Evolutionary conservation across 2,329 filamentous ascomycete species (phyloP).

Genomic region (Ceratocystiopsis sp.): DNA sequence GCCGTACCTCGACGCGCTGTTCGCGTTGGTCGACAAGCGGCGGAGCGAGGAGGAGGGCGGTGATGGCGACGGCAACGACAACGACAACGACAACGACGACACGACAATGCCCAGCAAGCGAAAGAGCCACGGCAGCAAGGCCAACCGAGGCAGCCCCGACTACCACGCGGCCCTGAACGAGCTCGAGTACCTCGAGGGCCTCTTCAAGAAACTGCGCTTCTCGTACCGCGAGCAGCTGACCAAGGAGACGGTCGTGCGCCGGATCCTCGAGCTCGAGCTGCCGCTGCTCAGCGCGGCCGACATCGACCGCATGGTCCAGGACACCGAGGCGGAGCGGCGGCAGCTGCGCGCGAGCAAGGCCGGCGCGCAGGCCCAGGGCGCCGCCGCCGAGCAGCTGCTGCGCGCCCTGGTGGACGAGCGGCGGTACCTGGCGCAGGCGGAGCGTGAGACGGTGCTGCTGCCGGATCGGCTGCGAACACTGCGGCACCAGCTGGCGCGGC

Average conservation of each 20-base stretch:
- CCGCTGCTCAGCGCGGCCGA: constrained; percentile 68
- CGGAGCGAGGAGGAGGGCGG: neutral
- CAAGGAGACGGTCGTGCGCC: constrained; percentile 91
- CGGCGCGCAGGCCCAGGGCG: constrained; percentile 57
- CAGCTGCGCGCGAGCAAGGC: constrained; percentile 64
- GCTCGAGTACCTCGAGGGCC: constrained; percentile 77
- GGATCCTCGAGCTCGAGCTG: constrained; percentile 80
- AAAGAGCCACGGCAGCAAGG: too few species aligned
- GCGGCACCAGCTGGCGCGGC: constrained; percentile 18
- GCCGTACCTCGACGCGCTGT: constrained; percentile 6
- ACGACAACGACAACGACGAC: neutral
- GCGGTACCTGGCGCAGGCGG: constrained; percentile 31
- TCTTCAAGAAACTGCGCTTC: constrained; percentile 92
- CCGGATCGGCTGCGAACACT: constrained; percentile 17
- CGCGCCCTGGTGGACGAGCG: constrained; percentile 31
- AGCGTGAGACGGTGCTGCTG: constrained; percentile 30
- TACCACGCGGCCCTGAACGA: constrained; percentile 27
- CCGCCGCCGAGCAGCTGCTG: constrained; percentile 50
- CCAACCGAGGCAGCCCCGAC: neutral
- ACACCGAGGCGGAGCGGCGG: constrained; percentile 50
- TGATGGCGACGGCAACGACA: neutral
- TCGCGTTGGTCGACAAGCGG: constrained; percentile 5
- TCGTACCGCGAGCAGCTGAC: constrained; percentile 97
- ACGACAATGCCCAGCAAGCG: too few species aligned
- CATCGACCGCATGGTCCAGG: constrained; percentile 57